Percentiles rank a stretch among this genome's conserved stretches.
phyloP scores from a whole-genome alignment of 305 asterid species.

The Fraxinus angustifolia region DNA sequence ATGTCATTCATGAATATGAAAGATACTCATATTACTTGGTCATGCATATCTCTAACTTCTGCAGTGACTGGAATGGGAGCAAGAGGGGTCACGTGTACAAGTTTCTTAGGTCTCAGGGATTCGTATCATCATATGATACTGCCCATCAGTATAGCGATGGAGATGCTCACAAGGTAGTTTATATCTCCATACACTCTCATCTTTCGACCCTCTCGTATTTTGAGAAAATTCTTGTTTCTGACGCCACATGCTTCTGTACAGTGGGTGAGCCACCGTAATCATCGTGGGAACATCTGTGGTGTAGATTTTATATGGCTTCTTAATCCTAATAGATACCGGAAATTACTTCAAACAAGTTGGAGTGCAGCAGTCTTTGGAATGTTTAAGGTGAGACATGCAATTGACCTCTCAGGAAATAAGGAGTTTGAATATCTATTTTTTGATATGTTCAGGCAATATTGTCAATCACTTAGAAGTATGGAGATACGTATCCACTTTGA shows the following conservation, averaged over 20 bases:
- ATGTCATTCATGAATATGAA: not conserved
- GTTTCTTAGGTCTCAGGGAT: constrained; percentile 91
- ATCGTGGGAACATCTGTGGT: constrained; percentile 93
- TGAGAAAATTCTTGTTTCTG: constrained; percentile 16
- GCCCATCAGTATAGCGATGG: constrained; percentile 96
- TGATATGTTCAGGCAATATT: not conserved
- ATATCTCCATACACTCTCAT: not conserved
- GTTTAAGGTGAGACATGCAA: constrained; percentile 65
- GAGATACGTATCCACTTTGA: not conserved
- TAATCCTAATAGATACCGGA: constrained; percentile 77
- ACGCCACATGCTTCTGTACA: constrained; percentile 28
- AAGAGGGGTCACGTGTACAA: constrained; percentile 87
- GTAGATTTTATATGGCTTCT: constrained; percentile 99
- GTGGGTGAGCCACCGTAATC: constrained; percentile 99
- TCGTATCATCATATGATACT: constrained; percentile 87
- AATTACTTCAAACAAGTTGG: constrained; percentile 87
- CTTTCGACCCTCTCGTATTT: not conserved
- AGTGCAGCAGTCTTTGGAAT: constrained; percentile 88
- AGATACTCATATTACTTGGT: constrained; percentile 11
- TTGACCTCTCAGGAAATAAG: not conserved
- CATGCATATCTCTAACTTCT: constrained; percentile 10
- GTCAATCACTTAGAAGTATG: not conserved
- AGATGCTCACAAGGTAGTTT: constrained; percentile 82
- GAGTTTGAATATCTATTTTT: not conserved
- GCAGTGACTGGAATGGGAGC: constrained; percentile 94